Evolutionary conservation across 345 rosid genomes (phyloP).

Genomic region (Anastatica hierochuntica): DNA sequence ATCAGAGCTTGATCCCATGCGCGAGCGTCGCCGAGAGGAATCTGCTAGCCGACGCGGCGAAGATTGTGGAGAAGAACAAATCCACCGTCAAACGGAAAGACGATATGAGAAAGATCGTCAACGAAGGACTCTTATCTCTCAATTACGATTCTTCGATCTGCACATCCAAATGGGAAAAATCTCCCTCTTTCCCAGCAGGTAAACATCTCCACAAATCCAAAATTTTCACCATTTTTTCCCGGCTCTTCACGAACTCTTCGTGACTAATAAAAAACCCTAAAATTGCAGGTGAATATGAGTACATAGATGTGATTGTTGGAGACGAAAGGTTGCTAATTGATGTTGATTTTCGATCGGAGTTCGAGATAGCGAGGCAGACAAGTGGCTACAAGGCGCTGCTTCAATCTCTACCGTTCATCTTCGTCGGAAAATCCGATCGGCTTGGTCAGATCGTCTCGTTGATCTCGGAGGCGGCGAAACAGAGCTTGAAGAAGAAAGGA

Average conservation of each 20-base stretch:
- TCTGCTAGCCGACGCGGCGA: conserved; percentile 67
- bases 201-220: neutral
- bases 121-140: conserved; percentile 49
- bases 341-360: conserved; percentile 88
- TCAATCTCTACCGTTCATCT: conserved; percentile 65
- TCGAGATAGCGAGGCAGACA: conserved; percentile 83
- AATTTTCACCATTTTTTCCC: neutral
- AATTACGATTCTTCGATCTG: conserved; percentile 76
- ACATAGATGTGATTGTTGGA: conserved; percentile 65
- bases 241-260: neutral
- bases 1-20: conserved; percentile 71
- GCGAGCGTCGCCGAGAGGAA: conserved; percentile 62
- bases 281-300: conserved; percentile 73
- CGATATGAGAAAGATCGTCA: conserved; percentile 52
- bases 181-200: conserved; percentile 73
- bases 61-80: conserved; percentile 75
- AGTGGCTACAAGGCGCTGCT: conserved; percentile 61
- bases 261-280: neutral
- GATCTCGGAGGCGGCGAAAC: conserved; percentile 82
- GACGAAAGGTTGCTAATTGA: conserved; percentile 69
- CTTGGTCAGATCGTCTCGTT: conserved; percentile 60
- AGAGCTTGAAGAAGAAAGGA: conserved; percentile 84
- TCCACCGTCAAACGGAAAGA: conserved; percentile 48
- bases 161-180: conserved; percentile 88
- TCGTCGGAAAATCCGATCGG: conserved; percentile 84